These are phyloP conservation scores for Tieghemiomyces parasiticus DNA, from an alignment of 192 early-diverging fungal species.

Conservation along the genomic window DNA sequence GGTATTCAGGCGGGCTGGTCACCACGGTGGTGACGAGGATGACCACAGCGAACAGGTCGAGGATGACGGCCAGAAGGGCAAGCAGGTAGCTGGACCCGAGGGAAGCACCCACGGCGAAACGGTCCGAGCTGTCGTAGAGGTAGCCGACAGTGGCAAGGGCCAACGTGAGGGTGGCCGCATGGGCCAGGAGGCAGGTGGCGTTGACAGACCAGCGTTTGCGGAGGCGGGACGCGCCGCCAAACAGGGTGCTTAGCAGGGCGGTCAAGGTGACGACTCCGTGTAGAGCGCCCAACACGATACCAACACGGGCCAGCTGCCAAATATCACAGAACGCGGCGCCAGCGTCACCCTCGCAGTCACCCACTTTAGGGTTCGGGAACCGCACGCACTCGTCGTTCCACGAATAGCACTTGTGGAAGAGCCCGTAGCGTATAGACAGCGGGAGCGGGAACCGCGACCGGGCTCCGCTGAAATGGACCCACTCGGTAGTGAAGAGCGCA, in stretches of 20 bases:
- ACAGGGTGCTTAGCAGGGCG: not conserved
- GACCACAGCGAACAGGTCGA: not conserved
- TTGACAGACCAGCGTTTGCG: not conserved
- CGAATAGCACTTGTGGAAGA: slow-evolving; percentile 8
- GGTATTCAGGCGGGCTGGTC: slow-evolving; percentile 1
- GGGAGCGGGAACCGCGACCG: not conserved
- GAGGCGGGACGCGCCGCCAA: not conserved
- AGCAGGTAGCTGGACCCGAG: not conserved
- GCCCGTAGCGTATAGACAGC: not conserved
- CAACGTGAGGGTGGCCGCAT: not conserved
- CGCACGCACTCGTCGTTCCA: slow-evolving; percentile 4
- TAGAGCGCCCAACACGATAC: not conserved
- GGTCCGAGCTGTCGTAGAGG: not conserved
- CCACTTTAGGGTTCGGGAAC: slow-evolving; percentile 1
- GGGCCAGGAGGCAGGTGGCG: not conserved
- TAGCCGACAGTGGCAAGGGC: not conserved
- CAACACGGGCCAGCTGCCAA: not conserved
- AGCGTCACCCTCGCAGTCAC: not conserved
- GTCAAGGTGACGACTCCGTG: not conserved
- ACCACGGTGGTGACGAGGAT: slow-evolving; percentile 4
- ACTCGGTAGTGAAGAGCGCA: not conserved
- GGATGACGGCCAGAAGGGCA: not conserved
- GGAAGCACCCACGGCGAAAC: not conserved
- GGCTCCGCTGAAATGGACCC: not conserved
- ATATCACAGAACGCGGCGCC: slow-evolving; percentile 2